Evolutionary conservation across 2,329 filamentous ascomycete species (phyloP).

Genomic region (Aureobasidium sp.): DNA sequence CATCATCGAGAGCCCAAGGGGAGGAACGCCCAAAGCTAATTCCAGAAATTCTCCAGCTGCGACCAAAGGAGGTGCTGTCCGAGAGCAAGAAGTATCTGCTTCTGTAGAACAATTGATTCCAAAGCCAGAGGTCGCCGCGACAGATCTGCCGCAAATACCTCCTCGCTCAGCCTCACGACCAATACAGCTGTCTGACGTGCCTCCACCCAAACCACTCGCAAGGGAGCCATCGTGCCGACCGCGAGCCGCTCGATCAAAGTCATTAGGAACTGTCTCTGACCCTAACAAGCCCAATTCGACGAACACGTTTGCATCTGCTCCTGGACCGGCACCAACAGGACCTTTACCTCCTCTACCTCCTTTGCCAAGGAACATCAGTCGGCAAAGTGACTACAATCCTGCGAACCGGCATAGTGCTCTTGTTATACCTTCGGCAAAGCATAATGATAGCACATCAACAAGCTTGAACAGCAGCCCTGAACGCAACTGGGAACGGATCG

Average conservation of each 20-base stretch:
- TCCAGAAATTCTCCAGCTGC: not conserved
- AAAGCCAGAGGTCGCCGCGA: slow-evolving; percentile 14
- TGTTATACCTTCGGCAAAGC: not conserved
- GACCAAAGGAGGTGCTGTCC: not conserved
- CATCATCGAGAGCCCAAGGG: slow-evolving; percentile 32
- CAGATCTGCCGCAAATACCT: not conserved
- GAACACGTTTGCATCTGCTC: slow-evolving; percentile 8
- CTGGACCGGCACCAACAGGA: slow-evolving; percentile 31
- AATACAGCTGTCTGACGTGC: not conserved
- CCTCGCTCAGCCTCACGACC: not conserved
- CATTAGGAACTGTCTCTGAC: slow-evolving; percentile 19
- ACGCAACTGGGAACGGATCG: slow-evolving; percentile 7
- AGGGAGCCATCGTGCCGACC: not conserved
- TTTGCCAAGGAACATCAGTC: slow-evolving; percentile 18
- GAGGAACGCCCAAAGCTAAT: slow-evolving; percentile 11
- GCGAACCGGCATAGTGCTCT: not conserved
- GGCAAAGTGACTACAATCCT: slow-evolving; percentile 16
- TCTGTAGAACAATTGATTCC: slow-evolving; percentile 16
- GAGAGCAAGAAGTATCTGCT: not conserved
- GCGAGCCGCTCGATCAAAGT: slow-evolving; percentile 19
- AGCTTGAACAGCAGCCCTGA: slow-evolving; percentile 7
- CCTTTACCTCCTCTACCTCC: slow-evolving; percentile 36
- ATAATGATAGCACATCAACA: not conserved
- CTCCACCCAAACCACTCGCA: slow-evolving; percentile 12
- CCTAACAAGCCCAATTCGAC: slow-evolving; percentile 16